These are phyloP conservation scores for Aspergillus ibericus DNA, from an alignment of 2,329 filamentous ascomycete species.

Conservation along the genomic window DNA sequence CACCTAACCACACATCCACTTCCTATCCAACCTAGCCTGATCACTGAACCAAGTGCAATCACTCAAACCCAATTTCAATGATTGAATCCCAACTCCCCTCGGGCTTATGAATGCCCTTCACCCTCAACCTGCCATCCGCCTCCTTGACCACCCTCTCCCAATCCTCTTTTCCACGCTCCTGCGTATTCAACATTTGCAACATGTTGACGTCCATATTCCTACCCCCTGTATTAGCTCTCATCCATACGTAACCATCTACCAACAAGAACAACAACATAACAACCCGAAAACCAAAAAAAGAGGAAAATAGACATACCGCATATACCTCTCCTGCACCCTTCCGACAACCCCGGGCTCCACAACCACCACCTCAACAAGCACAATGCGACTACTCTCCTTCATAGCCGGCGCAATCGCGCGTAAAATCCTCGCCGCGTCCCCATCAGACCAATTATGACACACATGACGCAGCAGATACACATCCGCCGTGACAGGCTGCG, in stretches of 20 bases:
- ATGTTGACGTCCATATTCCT: constrained; percentile 2
- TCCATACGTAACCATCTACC: neutral
- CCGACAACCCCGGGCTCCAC: neutral
- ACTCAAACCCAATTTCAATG: neutral
- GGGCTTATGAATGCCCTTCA: neutral
- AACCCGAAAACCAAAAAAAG: neutral
- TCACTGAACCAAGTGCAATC: too few relatives aligned
- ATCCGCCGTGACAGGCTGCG: constrained; percentile 5
- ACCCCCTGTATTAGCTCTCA: neutral
- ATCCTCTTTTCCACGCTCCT: constrained; percentile 4
- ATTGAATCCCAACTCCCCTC: constrained; percentile 3
- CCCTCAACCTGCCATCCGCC: neutral
- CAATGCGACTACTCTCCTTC: constrained; percentile 1
- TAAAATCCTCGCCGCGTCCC: constrained; percentile 8
- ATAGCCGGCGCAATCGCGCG: constrained; percentile 6
- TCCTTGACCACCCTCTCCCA: constrained; percentile 3
- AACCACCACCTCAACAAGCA: neutral
- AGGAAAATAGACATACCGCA: neutral
- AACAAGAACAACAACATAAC: neutral
- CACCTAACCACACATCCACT: neutral
- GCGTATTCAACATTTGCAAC: constrained; percentile 1
- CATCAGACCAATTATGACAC: constrained; percentile 14
- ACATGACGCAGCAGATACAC: constrained; percentile 15
- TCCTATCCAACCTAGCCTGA: too few relatives aligned
- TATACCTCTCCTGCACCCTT: neutral